Base-by-base conservation (phyloP, 2,329 filamentous ascomycete genomes). In the Talaromyces atroroseus region DNA sequence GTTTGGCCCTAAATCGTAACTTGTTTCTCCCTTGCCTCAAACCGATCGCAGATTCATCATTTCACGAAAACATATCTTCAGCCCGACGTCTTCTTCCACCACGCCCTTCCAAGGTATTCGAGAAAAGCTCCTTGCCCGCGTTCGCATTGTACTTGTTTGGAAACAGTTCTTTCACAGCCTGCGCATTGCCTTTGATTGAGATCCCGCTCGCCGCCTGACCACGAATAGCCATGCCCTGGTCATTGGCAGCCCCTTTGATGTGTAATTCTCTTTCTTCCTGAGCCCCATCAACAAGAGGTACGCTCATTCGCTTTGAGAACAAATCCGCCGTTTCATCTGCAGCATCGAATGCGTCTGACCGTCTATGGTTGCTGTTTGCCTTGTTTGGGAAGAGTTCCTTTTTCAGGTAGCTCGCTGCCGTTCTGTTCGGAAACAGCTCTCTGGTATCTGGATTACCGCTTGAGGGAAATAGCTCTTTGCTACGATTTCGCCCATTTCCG, bases 41-140 rank as follows among this genome's bases (percentile, higher is more conserved):
- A 42, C 5, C 5, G n/a, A 38, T 38, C 5, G 34, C 5, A 38
- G 34, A 14, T 18, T 5, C 3, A 21, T 20, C 4, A 34, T 32
- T 26, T 80, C 70, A 90, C 59, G 80, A 78, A 67, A 90, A 92
- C 61, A 88, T 76, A 72, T 92, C 88, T 64, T 89, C 86, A 0
- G 88, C 88, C 66, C 78, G 84, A 63, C 86, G 82, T 61, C 88
- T 81, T 60, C 77, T 79, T 58, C 78, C 77, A 14, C 81, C 78
- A 60, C 84, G 77, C 2, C 81, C 82, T 53, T 83, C 80, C 24
- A 84, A 65, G 60, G 76, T 83, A 58, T 84, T 80, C 1, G 80
- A 78, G 64, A 90, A 88, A 16, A 90, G 70, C 66, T 91, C 88
- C 70, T 88, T 90, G 50, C 82, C 83, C 2, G 80, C 72, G 65